Base-by-base conservation (phyloP, 495 filamentous ascomycete genomes). In the Penicillium cinerascens region DNA sequence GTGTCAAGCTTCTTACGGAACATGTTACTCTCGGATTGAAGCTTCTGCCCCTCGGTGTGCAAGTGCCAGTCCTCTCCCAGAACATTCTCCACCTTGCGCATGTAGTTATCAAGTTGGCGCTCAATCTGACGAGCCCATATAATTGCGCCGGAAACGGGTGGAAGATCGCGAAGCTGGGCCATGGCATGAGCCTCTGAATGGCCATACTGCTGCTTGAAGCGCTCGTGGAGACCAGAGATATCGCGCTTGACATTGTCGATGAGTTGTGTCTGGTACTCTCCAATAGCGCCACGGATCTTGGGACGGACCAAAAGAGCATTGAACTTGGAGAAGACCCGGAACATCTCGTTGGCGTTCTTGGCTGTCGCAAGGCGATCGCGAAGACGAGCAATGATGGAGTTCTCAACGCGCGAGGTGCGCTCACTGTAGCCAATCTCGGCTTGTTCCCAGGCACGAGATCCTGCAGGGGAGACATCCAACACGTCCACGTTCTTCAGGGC, bases 261-360 rank as follows among this genome's bases (percentile, higher is more conserved):
- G 27, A 99, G 86, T 64, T 95, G 90, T 5, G 89, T 89, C 64
- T 99, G 93, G 64, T 97, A 99, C 67, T 97, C 95, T 22, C 90
- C 85, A 63, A 99, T 99, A 44, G 93, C 93, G 61, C 93, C 91
- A 39, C 93, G 84, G 66, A 99, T 97, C 76, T 97, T 97, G 16
- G 95, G 95, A 25, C 93, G 83, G 43, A 99, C 91, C 62, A 99
- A 92, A 43, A 99, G 85, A 23, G 93, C 95, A 63, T 99, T 99
- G 79, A 99, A 99, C 64, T 97, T 97, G 17, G 93, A 99, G 66
- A 97, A 97, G 42, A 99, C 93, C 35, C 95, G 88, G 67, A 99
- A 99, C 93, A 97, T 99, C 66, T 97, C 93, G 65, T 95, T 97
- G 18, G 93, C 93, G 47, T 86, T 92, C 77, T 92, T 97, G 11